Evolutionary conservation across 345 rosid species (phyloP), one percentile per base, ranked within the genome.

Genomic region (Acer yangbiense): DNA sequence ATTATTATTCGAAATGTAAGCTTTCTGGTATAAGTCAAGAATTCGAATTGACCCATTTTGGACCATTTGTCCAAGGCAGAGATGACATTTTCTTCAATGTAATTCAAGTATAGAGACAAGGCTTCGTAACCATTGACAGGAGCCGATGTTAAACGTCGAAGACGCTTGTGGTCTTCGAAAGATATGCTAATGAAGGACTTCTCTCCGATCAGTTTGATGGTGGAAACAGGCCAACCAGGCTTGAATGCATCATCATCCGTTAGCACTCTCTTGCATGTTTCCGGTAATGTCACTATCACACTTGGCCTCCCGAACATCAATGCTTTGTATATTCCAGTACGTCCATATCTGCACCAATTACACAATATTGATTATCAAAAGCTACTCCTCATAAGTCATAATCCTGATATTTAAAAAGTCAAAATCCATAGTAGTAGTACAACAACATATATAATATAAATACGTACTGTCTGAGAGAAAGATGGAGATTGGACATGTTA

Each of bases 301-400:
- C 98, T 86, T 2, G 95, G 98, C 70, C 66, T 86, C 73, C 97
- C 98, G 74, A 93, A 95, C 98, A 95, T 88, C 82, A 90, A 90
- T 14, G 84, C 90, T 80, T 89, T 95, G 86, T 95, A 93, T 12
- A 93, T 82, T 68, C 98, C 98, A 0, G 76, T 77, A 0, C 41
- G 60, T 9, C 98, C 98, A 48, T 74, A 93, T 78, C 98, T 93
- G 86, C 39, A 29, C 32, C 32, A 29, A 29, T 29, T 29, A 29
- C 2, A 2, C 32, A 25, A 25, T 25, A 29, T 29, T 29, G 32
- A 29, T 35, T 32, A 35, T 35, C 39, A 35, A 5, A 35, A 35
- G 39, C 39, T 35, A 35, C 1, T 35, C 39, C 39, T 35, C 39
- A 32, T 4, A 32, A 32, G 4, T 4, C 35, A 4, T 32, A 4